phyloP scores from a whole-genome alignment of 148 eudicot species.

The Bassia scoparia region DNA sequence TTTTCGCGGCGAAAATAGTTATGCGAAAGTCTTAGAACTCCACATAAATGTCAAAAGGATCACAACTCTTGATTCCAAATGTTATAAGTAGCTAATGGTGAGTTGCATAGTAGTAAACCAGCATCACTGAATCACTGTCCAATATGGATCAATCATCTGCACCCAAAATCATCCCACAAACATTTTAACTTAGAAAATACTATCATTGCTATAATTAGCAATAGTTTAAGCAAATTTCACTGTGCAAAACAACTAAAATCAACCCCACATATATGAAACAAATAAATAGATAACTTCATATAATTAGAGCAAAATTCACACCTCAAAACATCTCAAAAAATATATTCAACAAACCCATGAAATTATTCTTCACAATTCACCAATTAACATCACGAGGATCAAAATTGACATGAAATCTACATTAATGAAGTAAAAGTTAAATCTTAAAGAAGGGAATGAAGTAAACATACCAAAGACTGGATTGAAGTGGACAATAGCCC shows the following conservation, averaged over 20 bases:
- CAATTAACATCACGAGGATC: no score
- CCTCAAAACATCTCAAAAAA: no score
- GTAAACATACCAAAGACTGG: constrained; percentile 68
- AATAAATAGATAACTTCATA: no score
- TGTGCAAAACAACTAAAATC: no score
- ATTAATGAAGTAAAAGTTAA: not conserved
- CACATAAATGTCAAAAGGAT: constrained; percentile 67
- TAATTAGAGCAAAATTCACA: no score
- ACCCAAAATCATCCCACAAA: not conserved
- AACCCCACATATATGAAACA: no score
- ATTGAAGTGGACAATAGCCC: constrained; percentile 71
- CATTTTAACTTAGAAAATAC: not conserved
- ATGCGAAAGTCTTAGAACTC: constrained; percentile 71
- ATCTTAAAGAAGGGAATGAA: not conserved
- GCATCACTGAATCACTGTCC: constrained; percentile 79
- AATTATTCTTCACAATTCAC: not conserved
- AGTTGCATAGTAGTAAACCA: constrained; percentile 58
- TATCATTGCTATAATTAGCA: not conserved
- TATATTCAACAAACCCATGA: constrained; percentile 4
- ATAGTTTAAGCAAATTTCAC: not conserved
- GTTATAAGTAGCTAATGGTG: constrained; percentile 53
- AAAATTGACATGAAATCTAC: not conserved
- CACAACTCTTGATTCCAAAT: constrained; percentile 53
- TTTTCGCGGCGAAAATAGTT: constrained; percentile 86
- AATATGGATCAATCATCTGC: constrained; percentile 92